phyloP scores from a whole-genome alignment of 1,139 yeast genomes.

The Candida sanyaensis region DNA sequence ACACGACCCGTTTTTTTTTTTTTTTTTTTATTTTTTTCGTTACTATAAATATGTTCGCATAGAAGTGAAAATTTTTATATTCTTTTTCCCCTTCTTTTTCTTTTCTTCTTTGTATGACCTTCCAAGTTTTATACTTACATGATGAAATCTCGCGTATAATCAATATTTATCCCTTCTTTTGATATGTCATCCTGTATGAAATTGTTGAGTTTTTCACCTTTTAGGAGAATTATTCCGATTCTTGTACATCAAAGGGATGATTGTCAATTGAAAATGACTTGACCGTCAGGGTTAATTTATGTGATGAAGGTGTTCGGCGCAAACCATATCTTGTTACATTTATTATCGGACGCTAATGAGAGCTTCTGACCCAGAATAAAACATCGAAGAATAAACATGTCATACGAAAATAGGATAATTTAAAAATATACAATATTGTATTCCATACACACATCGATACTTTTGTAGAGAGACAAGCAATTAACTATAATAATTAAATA shows the following conservation, averaged over 20 bases:
- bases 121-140: conserved; percentile 58
- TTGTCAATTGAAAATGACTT: conserved; percentile 24
- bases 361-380: conserved; percentile 44
- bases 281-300: conserved; percentile 30
- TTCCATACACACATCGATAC: no score
- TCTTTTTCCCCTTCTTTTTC: conserved; percentile 5
- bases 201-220: conserved; percentile 35
- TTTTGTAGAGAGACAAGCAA: no score
- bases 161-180: conserved; percentile 44
- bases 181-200: conserved; percentile 10
- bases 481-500: no score
- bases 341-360: conserved; percentile 45
- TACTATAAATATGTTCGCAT: not conserved
- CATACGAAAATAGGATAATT: not conserved
- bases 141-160: conserved; percentile 62
- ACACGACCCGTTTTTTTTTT: not conserved
- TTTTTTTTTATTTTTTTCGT: not conserved
- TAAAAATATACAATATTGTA: no score
- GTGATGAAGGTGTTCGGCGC: conserved; percentile 67
- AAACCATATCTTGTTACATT: conserved; percentile 56
- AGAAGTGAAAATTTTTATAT: conserved; percentile 4
- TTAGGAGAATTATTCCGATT: conserved; percentile 32
- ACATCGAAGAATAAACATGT: not conserved
- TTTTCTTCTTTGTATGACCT: conserved; percentile 43
- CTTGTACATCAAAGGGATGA: conserved; percentile 38